These are phyloP conservation scores for Blastobotrys indianensis DNA, from an alignment of 1,139 yeast genomes.

Conservation along the genomic window DNA sequence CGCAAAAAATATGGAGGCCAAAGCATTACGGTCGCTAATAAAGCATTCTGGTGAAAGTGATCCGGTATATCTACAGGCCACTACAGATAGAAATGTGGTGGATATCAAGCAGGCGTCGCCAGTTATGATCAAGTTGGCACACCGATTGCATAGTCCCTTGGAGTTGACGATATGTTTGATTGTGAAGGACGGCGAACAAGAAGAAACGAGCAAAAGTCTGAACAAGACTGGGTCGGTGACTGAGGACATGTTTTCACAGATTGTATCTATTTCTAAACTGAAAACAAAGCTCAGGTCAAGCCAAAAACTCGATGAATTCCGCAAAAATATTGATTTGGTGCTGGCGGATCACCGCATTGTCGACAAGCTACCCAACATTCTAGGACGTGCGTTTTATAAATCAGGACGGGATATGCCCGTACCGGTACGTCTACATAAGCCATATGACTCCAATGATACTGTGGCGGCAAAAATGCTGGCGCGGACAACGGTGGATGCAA, in stretches of 20 bases:
- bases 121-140: slow-evolving; percentile 23
- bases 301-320: slow-evolving; percentile 15
- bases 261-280: slow-evolving; percentile 24
- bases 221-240: slow-evolving; percentile 21
- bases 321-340: slow-evolving; percentile 22
- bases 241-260: slow-evolving; percentile 24
- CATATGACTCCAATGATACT: slow-evolving; percentile 14
- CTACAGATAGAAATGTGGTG: slow-evolving; percentile 9
- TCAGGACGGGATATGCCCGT: slow-evolving; percentile 25
- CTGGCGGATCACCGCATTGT: slow-evolving; percentile 23
- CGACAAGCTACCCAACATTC: slow-evolving; percentile 20
- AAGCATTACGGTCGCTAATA: slow-evolving; percentile 12
- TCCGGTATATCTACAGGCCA: slow-evolving; percentile 22
- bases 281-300: slow-evolving; percentile 19
- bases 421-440: slow-evolving; percentile 21
- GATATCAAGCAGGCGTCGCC: slow-evolving; percentile 18
- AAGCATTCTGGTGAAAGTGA: slow-evolving; percentile 12
- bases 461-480: slow-evolving; percentile 16
- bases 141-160: slow-evolving; percentile 18
- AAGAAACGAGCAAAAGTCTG: slow-evolving; percentile 19
- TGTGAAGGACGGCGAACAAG: slow-evolving; percentile 25
- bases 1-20: slow-evolving; percentile 6
- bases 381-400: slow-evolving; percentile 24
- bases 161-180: slow-evolving; percentile 23
- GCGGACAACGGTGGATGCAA: slow-evolving; percentile 19